Evolutionary conservation across 2,329 filamentous ascomycete species (phyloP).

Genomic region (Fusarium lyarnte): DNA sequence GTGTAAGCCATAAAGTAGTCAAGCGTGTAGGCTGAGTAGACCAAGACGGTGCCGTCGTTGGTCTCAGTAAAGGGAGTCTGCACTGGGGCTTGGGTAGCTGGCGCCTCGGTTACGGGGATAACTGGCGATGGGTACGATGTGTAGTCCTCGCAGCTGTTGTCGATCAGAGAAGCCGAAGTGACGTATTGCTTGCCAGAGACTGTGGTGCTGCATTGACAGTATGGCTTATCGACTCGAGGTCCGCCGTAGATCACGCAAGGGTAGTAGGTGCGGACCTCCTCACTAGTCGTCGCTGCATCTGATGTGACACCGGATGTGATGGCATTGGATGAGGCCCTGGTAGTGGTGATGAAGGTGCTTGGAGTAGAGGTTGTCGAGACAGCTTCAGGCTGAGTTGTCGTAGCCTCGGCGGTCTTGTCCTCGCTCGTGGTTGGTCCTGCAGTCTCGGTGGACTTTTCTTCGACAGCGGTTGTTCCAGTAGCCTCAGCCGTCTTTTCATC

Average conservation of each 20-base stretch:
- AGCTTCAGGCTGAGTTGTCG: neutral
- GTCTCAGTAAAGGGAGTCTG: neutral
- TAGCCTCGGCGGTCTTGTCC: neutral
- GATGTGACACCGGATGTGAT: neutral
- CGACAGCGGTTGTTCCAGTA: neutral
- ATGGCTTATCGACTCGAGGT: neutral
- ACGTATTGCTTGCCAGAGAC: constrained; percentile 2
- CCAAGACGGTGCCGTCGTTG: constrained; percentile 6
- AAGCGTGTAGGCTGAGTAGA: neutral
- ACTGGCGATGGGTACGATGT: neutral
- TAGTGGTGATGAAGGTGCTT: neutral
- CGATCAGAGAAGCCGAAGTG: neutral
- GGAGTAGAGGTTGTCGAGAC: neutral
- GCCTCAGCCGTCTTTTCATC: neutral
- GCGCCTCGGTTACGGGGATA: neutral
- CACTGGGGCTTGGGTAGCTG: neutral
- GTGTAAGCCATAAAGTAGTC: neutral
- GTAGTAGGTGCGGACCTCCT: neutral
- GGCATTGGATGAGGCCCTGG: neutral
- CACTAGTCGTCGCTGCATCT: neutral
- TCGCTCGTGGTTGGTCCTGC: neutral
- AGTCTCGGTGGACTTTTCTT: neutral
- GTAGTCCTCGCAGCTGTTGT: neutral
- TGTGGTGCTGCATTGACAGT: constrained; percentile 15
- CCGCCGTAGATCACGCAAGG: neutral